These are phyloP conservation scores for Eremothecium sinecaudum DNA, from an alignment of 1,139 yeast species.

Conservation along the genomic window DNA sequence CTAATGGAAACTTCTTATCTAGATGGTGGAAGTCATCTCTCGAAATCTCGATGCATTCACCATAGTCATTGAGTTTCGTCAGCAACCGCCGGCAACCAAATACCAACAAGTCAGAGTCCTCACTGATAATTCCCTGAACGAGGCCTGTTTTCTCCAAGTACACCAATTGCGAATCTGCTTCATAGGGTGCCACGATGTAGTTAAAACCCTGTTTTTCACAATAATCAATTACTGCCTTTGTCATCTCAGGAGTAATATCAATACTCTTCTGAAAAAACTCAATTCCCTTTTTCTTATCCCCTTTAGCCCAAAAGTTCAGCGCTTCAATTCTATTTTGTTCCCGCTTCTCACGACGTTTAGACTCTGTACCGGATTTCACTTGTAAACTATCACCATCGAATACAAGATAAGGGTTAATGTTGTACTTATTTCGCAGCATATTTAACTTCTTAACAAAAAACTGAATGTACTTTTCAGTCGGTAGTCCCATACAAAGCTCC, in stretches of 20 bases:
- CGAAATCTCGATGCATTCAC: constrained; percentile 62
- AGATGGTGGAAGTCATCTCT: constrained; percentile 43
- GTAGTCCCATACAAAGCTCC: constrained; percentile 64
- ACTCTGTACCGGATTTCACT: constrained; percentile 67
- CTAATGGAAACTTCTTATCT: constrained; percentile 38
- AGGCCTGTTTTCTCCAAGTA: constrained; percentile 65
- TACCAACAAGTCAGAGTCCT: constrained; percentile 85
- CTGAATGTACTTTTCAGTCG: constrained; percentile 57
- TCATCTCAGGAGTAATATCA: constrained; percentile 86
- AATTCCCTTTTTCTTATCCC: constrained; percentile 52
- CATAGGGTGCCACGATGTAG: constrained; percentile 93
- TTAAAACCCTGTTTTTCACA: constrained; percentile 50
- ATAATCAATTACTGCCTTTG: constrained; percentile 70
- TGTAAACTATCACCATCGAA: constrained; percentile 89
- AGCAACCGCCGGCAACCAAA: constrained; percentile 75
- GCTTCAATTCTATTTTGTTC: constrained; percentile 52
- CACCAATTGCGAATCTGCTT: constrained; percentile 96
- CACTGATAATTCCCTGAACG: constrained; percentile 83
- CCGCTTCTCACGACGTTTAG: constrained; percentile 49
- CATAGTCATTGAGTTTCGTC: constrained; percentile 73
- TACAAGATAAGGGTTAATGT: constrained; percentile 77
- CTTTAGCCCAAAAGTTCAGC: constrained; percentile 38
- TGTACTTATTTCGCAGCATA: constrained; percentile 52
- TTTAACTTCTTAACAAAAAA: constrained; percentile 53
- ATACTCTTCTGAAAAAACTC: constrained; percentile 70